A percentile compares a stretch with the other conserved stretches of the same genome.
Conservation (phyloP, 2,329 filamentous ascomycete species). For the Sarocladium oryzae region DNA sequence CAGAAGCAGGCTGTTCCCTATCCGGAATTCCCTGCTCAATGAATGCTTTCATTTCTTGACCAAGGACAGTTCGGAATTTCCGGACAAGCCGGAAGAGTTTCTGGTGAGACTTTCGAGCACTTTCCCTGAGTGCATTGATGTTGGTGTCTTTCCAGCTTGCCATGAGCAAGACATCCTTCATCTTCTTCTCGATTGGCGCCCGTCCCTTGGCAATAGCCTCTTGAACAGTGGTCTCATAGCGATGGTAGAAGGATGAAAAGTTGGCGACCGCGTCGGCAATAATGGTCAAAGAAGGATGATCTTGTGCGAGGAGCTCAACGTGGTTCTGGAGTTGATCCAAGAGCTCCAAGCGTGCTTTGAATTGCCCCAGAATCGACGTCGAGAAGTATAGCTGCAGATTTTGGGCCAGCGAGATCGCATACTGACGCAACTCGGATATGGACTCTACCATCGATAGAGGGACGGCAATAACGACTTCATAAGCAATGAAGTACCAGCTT, state of each 20-base stretch:
- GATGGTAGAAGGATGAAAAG: constrained; percentile 67
- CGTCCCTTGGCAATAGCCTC: constrained; percentile 64
- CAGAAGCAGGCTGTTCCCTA: constrained; percentile 22
- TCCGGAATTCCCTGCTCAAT: constrained; percentile 54
- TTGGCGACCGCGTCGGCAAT: constrained; percentile 64
- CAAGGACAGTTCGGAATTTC: constrained; percentile 78
- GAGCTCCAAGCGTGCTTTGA: constrained; percentile 62
- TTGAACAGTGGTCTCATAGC: constrained; percentile 60
- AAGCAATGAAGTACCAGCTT: constrained; percentile 95
- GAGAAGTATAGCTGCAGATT: constrained; percentile 75
- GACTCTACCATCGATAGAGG: constrained; percentile 60
- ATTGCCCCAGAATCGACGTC: constrained; percentile 76
- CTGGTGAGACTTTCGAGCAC: constrained; percentile 80
- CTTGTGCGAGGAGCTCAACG: constrained; percentile 51
- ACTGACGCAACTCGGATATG: constrained; percentile 51
- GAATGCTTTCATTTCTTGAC: constrained; percentile 65
- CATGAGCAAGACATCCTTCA: constrained; percentile 87
- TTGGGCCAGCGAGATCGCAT: constrained; percentile 63
- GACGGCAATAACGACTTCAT: constrained; percentile 77
- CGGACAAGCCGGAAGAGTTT: constrained; percentile 88
- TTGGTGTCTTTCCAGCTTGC: constrained; percentile 99
- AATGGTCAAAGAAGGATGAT: constrained; percentile 50
- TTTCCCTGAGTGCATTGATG: constrained; percentile 81
- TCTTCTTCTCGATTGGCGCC: constrained; percentile 74
- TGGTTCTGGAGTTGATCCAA: constrained; percentile 61